Evolutionary conservation across 331 rosid genomes (phyloP).

Genomic region (Quercus phellos): DNA sequence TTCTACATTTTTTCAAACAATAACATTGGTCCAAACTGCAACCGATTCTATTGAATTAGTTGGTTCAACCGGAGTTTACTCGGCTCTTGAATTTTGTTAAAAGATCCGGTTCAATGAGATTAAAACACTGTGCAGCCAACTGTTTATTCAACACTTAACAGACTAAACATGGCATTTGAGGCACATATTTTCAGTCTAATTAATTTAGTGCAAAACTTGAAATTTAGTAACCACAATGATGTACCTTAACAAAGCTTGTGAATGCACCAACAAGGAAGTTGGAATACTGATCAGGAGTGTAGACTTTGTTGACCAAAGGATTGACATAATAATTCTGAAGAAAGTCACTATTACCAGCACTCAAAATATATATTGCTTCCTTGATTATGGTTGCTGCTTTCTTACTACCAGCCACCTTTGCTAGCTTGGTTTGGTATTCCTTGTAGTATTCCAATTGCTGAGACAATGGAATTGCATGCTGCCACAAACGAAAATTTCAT

Average conservation of each 20-base stretch:
- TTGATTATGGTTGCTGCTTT: slow-evolving; percentile 73
- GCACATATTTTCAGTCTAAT: neutral
- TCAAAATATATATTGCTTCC: slow-evolving; percentile 63
- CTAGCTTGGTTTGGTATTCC: slow-evolving; percentile 76
- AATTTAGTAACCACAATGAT: neutral
- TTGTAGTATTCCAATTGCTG: slow-evolving; percentile 66
- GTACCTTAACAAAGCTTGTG: slow-evolving; percentile 61
- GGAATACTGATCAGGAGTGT: slow-evolving; percentile 69
- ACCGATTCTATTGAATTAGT: too few species aligned
- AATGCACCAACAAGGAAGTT: slow-evolving; percentile 50
- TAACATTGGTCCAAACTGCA: too few species aligned
- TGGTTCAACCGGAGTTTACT: too few species aligned
- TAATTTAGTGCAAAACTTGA: neutral
- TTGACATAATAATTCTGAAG: slow-evolving; percentile 85
- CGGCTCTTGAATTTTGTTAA: too few species aligned
- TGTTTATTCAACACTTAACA: too few species aligned
- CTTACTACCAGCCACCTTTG: slow-evolving; percentile 65
- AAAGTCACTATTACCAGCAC: slow-evolving; percentile 85
- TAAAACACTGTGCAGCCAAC: neutral
- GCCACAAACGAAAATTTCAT: slow-evolving; percentile 23
- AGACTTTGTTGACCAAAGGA: slow-evolving; percentile 53
- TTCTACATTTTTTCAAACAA: too few species aligned
- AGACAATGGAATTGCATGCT: slow-evolving; percentile 87
- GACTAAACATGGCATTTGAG: neutral
- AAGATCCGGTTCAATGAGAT: too few species aligned